Base-by-base conservation (phyloP, 768 basidiomycete genomes). In the Psilocybe subaeruginosa region DNA sequence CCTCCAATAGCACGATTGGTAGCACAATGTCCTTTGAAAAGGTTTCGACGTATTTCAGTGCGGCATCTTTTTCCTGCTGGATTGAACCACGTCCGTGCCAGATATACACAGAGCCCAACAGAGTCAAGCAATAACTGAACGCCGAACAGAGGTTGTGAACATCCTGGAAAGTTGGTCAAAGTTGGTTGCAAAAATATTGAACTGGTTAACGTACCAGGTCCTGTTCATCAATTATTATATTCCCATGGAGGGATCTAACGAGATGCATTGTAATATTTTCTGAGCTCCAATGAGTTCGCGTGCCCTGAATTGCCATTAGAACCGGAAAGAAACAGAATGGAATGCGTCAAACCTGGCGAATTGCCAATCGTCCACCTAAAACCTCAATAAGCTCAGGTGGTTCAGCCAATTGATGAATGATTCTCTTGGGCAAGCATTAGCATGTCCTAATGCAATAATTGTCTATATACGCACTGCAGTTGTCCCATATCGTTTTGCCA, bases 221-320 rank as follows among this genome's bases (percentile, higher is more conserved):
- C 45, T 85, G 77, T 68, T 93, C 89, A 64, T 93, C 91, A 58
- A 93, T 85, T 60, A 82, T 76, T 30, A 89, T 73, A 11, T 83
- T 73, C 2, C 82, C 83, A 16, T 76, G 68, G 7, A 71, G 66
- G 1, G 79, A 80, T 57, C 91, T 82, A 35, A 93, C 80, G 51
- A 87, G 76, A 61, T 93, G 92, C 90, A 95, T 92, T 0, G 91
- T 79, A 4, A 91, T 92, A 64, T 94, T 93, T 52, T 93, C 92
- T 1, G 83, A 70, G 9, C 85, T 83, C 93, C 93, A 94, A 68
- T 88, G 90, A 5, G 78, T 79, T 50, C 92, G 83, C 30, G 82
- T 76, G 17, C 92, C 92, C 88, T 93, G 58, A 17, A 17, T 41
- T n/a, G 14, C n/a, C 14, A 39, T 37, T 3, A 17, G 11, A 30